Evolutionary conservation across 352 stramenopile genomes (phyloP).

Genomic region (Pythium oligandrum): DNA sequence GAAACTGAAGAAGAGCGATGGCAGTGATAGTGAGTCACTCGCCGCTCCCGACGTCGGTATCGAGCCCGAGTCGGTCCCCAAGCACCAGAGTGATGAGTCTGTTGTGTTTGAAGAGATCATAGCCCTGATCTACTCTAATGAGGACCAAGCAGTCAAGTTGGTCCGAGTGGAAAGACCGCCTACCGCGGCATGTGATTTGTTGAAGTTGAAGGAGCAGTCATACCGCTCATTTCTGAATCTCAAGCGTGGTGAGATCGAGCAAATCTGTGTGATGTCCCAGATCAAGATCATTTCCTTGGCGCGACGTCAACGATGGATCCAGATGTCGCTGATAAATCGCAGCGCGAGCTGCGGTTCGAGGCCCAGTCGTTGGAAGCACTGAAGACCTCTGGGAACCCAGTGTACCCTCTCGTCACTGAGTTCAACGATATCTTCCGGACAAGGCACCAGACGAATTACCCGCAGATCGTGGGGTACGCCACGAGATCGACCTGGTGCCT

Average conservation of each 20-base stretch:
- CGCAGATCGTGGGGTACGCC: constrained; percentile 1
- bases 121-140: too few relatives aligned
- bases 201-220: constrained; percentile 1
- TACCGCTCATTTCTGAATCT: constrained; percentile 3
- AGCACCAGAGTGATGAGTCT: too few relatives aligned
- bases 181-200: constrained; percentile 3
- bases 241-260: constrained; percentile 2
- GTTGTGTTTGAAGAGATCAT: too few relatives aligned
- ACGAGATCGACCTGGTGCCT: background rate
- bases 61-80: too few relatives aligned
- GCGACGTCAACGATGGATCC: constrained; percentile 9
- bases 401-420: constrained; percentile 4
- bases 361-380: constrained; percentile 6
- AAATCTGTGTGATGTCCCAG: constrained; percentile 7
- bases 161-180: constrained; percentile 2
- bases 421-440: constrained; percentile 9
- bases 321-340: constrained; percentile 4
- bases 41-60: too few relatives aligned
- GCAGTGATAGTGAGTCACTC: too few relatives aligned
- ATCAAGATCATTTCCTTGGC: constrained; percentile 4
- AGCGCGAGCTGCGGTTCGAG: constrained; percentile 2
- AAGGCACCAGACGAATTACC: constrained; percentile 3
- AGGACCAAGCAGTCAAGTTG: background rate
- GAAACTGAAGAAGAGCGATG: too few relatives aligned
- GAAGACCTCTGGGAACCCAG: background rate